Percentiles rank a stretch among this genome's conserved stretches.
phyloP scores from a whole-genome alignment of 1,284 basidiomycete genomes.

The Ganoderma sinense region DNA sequence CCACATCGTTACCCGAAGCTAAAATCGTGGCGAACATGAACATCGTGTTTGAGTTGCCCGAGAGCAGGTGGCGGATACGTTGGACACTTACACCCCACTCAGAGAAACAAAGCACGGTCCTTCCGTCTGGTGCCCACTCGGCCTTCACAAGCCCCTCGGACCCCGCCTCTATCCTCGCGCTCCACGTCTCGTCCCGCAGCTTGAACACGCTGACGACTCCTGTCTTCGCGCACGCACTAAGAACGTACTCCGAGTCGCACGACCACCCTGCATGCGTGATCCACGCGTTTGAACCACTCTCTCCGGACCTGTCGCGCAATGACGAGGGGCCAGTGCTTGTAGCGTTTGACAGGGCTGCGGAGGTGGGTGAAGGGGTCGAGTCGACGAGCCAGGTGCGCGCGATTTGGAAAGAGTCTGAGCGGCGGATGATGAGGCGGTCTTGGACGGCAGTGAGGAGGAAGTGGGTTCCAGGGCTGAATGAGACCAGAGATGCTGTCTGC shows the following conservation, averaged over 20 bases:
- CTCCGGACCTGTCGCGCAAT: conserved; percentile 14
- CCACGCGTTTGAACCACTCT: conserved; percentile 35
- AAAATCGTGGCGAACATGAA: conserved; percentile 8
- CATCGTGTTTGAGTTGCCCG: neutral
- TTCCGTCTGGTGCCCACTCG: conserved; percentile 87
- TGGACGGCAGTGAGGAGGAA: conserved; percentile 78
- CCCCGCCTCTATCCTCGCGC: conserved; percentile 75
- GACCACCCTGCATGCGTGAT: conserved; percentile 87
- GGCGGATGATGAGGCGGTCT: conserved; percentile 76
- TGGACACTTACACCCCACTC: conserved; percentile 81
- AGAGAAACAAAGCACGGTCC: conserved; percentile 85
- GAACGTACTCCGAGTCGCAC: conserved; percentile 81
- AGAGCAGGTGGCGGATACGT: neutral
- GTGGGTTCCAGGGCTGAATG: conserved; percentile 77
- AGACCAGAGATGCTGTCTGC: conserved; percentile 69
- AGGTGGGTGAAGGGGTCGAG: conserved; percentile 53
- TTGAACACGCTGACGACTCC: conserved; percentile 77
- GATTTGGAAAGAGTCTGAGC: conserved; percentile 79
- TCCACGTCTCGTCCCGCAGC: conserved; percentile 78
- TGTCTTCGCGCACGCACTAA: conserved; percentile 73
- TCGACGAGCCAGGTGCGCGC: conserved; percentile 75
- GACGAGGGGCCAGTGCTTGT: conserved; percentile 22
- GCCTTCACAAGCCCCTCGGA: conserved; percentile 85
- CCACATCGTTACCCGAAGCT: conserved; percentile 86
- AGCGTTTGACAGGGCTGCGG: conserved; percentile 36